Evolutionary conservation across 768 basidiomycete species (phyloP).

Genomic region (Mrakia hoshinonis): DNA sequence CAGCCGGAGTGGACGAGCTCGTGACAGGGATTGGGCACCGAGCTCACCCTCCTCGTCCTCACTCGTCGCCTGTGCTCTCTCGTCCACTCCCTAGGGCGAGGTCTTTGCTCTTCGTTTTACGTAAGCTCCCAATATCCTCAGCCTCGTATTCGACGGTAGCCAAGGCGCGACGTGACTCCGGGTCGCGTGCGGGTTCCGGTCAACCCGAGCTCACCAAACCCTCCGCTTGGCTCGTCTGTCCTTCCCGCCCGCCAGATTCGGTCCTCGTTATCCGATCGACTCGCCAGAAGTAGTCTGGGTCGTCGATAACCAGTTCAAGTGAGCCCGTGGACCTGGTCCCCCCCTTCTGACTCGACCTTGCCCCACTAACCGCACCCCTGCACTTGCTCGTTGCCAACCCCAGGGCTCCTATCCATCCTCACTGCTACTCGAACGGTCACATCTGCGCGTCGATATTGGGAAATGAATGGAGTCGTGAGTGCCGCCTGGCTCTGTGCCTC

Average conservation of each 20-base stretch:
- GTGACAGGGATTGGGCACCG: background rate
- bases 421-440: conserved; percentile 72
- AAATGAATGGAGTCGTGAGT: conserved; percentile 65
- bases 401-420: conserved; percentile 44
- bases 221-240: too few relatives aligned
- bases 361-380: too few relatives aligned
- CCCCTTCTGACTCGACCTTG: background rate
- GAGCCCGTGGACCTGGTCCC: conserved; percentile 80
- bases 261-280: conserved; percentile 65
- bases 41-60: background rate
- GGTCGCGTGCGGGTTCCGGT: background rate
- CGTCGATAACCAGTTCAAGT: conserved; percentile 53
- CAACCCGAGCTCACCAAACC: background rate
- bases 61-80: background rate
- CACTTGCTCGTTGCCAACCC: conserved; percentile 5
- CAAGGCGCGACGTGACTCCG: background rate
- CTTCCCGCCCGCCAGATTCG: conserved; percentile 49
- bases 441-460: conserved; percentile 86
- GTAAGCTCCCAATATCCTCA: background rate
- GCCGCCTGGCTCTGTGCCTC: too few relatives aligned
- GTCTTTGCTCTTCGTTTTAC: conserved; percentile 64
- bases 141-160: too few relatives aligned
- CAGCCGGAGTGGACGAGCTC: background rate
- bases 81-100: conserved; percentile 52
- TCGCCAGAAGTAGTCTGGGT: conserved; percentile 59